Conservation (phyloP, 2,329 filamentous ascomycete species). For the Cladophialophora immunda region DNA sequence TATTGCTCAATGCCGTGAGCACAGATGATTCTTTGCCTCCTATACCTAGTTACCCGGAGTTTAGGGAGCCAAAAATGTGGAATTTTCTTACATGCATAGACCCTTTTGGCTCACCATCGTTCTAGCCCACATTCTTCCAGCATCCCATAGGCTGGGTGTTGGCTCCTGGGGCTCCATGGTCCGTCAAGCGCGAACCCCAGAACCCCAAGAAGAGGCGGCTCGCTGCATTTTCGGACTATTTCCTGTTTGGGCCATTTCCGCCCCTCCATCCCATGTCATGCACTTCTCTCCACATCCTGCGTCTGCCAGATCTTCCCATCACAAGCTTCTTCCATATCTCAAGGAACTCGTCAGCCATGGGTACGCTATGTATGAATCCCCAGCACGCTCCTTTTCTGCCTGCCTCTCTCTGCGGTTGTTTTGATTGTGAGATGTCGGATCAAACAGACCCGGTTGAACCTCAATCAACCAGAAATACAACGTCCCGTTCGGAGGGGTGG, state of each 20-base stretch:
- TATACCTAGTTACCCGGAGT: conserved; percentile 5
- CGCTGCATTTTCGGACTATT: conserved; percentile 21
- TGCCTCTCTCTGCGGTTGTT: conserved; percentile 6
- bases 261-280: not conserved
- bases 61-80: not conserved
- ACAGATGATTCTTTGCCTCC: conserved; percentile 6
- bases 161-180: not conserved
- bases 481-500: not conserved
- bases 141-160: not conserved
- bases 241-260: conserved; percentile 1
- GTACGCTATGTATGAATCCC: conserved; percentile 16
- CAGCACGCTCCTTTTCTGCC: conserved; percentile 12
- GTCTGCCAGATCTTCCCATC: not conserved
- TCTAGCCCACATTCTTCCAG: not conserved
- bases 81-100: not conserved
- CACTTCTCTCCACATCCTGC: not conserved
- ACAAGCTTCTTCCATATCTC: conserved; percentile 5
- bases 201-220: not conserved
- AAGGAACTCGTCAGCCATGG: conserved; percentile 7
- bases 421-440: not conserved
- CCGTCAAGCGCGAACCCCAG: not conserved
- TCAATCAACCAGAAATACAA: not conserved
- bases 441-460: not conserved
- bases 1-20: conserved; percentile 5
- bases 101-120: not conserved